Base-by-base conservation (phyloP, 257 asterid genomes). In the Ilex asprella region DNA sequence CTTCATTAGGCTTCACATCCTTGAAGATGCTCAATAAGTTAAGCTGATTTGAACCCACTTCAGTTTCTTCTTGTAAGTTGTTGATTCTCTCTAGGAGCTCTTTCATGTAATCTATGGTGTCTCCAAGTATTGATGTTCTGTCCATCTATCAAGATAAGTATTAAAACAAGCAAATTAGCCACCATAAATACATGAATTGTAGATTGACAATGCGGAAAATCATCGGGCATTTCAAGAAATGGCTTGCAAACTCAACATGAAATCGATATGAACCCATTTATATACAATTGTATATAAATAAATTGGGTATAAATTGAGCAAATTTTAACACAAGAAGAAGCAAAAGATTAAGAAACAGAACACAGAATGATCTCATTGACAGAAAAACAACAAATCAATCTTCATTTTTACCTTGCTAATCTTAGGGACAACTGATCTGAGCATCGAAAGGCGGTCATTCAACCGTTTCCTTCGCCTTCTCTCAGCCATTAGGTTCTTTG, bases 401-500 rank as follows among this genome's bases (percentile, higher is more conserved):
- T 35, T 0, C 41, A 3, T 1, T 12, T 12, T 46, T 66, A 84
- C 97, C 95, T 86, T 89, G 89, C 85, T 89, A n/a, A 89, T 86
- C 73, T 86, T 89, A 59, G 97, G 97, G 39, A 89, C 97, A 53
- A 86, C 86, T 55, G 97, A 86, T 75, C 97, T 65, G 72, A 89
- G 92, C 95, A 86, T 82, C 7, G 90, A 82, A 43, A 88, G 96
- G 9, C 96, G 85, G 53, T 88, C 96, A 70, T 88, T 88, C 49
- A 88, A 79, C 27, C 92, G 80, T 72, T 88, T 84, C 70, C 96
- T 79, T 47, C 96, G 74, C 44, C 96, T 81, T 21, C 96, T 71
- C 78, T 88, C 96, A 29, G 96, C 96, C 95, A 84, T 86, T 53
- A 88, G 80, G 27, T 88, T 88, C 85, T 88, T 88, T 0, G 96